Evolutionary conservation across 2,329 filamentous ascomycete genomes (phyloP).

Genomic region (Aureobasidium leucospermi): DNA sequence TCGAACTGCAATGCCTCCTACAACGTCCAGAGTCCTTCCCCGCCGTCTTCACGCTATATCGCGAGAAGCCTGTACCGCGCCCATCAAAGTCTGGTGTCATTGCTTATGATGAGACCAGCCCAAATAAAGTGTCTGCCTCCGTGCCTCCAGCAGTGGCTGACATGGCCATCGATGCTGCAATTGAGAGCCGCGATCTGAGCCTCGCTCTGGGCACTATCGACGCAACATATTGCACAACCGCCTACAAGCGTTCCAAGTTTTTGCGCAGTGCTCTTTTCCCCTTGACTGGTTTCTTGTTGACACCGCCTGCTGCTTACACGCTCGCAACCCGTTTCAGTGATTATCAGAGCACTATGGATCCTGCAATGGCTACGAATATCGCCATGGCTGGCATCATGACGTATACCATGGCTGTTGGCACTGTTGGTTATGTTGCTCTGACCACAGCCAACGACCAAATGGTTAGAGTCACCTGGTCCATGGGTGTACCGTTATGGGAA

Average conservation of each 20-base stretch:
- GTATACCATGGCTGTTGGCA: slow-evolving; percentile 74
- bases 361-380: slow-evolving; percentile 64
- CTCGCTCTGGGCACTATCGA: slow-evolving; percentile 71
- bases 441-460: slow-evolving; percentile 92
- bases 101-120: slow-evolving; percentile 55
- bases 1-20: slow-evolving; percentile 67
- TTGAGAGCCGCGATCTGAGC: slow-evolving; percentile 68
- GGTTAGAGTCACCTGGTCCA: slow-evolving; percentile 84
- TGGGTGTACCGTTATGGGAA: slow-evolving; percentile 69
- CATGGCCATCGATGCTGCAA: slow-evolving; percentile 69
- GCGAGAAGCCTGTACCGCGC: slow-evolving; percentile 68
- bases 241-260: slow-evolving; percentile 61
- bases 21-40: slow-evolving; percentile 70
- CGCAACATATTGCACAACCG: slow-evolving; percentile 57
- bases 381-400: slow-evolving; percentile 74
- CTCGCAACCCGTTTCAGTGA: slow-evolving; percentile 60
- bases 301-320: slow-evolving; percentile 63
- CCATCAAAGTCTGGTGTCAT: slow-evolving; percentile 45
- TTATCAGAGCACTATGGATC: slow-evolving; percentile 70
- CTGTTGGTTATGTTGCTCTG: slow-evolving; percentile 74
- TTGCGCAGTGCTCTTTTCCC: slow-evolving; percentile 58
- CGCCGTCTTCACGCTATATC: slow-evolving; percentile 72
- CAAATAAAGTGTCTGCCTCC: slow-evolving; percentile 55
- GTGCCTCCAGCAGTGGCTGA: slow-evolving; percentile 65
- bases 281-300: slow-evolving; percentile 45